Percentiles rank a stretch among this genome's conserved stretches.
Evolutionary conservation across 352 stramenopile genomes (phyloP).

Genomic region (Globisporangium polare): DNA sequence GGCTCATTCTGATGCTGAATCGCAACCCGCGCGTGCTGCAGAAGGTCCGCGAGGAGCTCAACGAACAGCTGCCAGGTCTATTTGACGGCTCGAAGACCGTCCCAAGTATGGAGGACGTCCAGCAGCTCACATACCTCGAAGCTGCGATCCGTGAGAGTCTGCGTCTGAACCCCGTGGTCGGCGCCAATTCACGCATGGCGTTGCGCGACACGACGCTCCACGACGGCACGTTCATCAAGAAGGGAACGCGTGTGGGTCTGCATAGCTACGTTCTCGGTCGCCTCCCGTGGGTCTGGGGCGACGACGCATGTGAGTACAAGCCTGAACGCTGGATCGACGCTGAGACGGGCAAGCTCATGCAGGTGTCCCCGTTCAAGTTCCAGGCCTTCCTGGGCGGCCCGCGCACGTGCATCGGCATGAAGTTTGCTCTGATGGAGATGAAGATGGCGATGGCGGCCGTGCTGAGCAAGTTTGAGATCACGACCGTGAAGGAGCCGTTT

Average conservation of each 20-base stretch:
- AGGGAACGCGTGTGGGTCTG: slow-evolving; percentile 31
- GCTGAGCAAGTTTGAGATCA: slow-evolving; percentile 31
- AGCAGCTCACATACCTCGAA: slow-evolving; percentile 45
- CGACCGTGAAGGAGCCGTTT: slow-evolving; percentile 18
- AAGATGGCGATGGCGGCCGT: slow-evolving; percentile 33
- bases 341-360: slow-evolving; percentile 20
- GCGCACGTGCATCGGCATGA: slow-evolving; percentile 41
- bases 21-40: slow-evolving; percentile 39
- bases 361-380: slow-evolving; percentile 39
- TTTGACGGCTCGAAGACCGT: slow-evolving; percentile 13
- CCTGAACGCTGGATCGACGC: slow-evolving; percentile 47
- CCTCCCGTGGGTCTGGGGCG: slow-evolving; percentile 34
- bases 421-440: slow-evolving; percentile 39
- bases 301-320: slow-evolving; percentile 38
- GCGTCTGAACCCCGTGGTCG: slow-evolving; percentile 41
- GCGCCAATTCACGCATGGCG: slow-evolving; percentile 31
- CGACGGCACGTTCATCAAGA: slow-evolving; percentile 42
- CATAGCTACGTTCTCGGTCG: slow-evolving; percentile 38
- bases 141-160: slow-evolving; percentile 45
- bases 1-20: slow-evolving; percentile 76
- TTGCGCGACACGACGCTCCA: slow-evolving; percentile 32
- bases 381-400: slow-evolving; percentile 38
- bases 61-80: slow-evolving; percentile 26
- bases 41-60: slow-evolving; percentile 28
- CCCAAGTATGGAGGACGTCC: slow-evolving; percentile 36